Percentiles rank a stretch among this genome's conserved stretches.
phyloP scores from a whole-genome alignment of 768 basidiomycete genomes.

The Suillus ampliporus region DNA sequence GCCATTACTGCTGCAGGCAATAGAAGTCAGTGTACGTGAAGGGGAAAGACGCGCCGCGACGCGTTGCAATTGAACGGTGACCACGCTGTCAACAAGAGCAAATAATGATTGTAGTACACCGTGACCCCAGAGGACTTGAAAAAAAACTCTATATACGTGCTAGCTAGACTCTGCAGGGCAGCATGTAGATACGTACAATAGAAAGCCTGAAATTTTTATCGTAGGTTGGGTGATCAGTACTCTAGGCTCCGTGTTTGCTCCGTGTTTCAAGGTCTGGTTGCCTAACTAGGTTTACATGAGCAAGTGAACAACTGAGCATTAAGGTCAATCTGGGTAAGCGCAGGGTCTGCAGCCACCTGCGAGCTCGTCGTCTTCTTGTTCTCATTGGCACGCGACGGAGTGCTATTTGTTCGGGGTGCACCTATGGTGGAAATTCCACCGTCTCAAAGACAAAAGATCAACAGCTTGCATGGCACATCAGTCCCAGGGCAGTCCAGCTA shows the following conservation, averaged over 20 bases:
- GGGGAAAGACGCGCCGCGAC: slow-evolving; percentile 29
- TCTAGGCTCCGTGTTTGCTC: neutral
- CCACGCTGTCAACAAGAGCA: slow-evolving; percentile 25
- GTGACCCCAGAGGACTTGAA: too few relatives aligned
- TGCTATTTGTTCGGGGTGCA: neutral
- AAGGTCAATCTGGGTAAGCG: slow-evolving; percentile 5
- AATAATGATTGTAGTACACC: too few relatives aligned
- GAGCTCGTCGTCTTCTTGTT: slow-evolving; percentile 1
- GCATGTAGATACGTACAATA: too few relatives aligned
- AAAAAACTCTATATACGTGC: too few relatives aligned
- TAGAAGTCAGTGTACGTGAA: slow-evolving; percentile 14
- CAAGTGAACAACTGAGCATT: slow-evolving; percentile 8
- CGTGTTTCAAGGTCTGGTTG: neutral
- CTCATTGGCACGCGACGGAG: slow-evolving; percentile 1
- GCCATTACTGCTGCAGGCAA: slow-evolving; percentile 45
- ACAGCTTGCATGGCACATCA: slow-evolving; percentile 16
- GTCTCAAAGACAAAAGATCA: slow-evolving; percentile 17
- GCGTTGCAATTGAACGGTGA: slow-evolving; percentile 25
- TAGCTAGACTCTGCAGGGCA: too few relatives aligned
- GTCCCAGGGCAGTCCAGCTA: slow-evolving; percentile 23
- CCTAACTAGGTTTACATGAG: slow-evolving; percentile 2
- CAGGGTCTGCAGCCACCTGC: slow-evolving; percentile 4
- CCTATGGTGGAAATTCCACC: neutral
- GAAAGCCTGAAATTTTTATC: too few relatives aligned
- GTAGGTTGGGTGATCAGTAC: too few relatives aligned